phyloP scores from a whole-genome alignment of 2,329 filamentous ascomycete species.

The Sphaerostilbella broomeana region DNA sequence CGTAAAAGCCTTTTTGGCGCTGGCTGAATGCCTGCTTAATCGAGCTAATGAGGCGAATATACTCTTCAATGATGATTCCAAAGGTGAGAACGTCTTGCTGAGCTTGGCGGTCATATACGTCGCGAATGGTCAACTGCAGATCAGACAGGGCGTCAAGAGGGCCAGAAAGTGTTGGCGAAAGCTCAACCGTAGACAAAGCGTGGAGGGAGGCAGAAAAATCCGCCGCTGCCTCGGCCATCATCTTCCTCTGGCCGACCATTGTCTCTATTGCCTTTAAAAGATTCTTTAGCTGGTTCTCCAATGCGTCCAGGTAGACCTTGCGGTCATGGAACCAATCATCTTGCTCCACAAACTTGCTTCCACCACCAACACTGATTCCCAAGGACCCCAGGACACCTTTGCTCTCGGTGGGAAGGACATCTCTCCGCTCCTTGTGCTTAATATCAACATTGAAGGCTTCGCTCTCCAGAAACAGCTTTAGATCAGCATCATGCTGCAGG shows the following conservation, averaged over 20 bases:
- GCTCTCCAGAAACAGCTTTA: conserved; percentile 96
- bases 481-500: conserved; percentile 83
- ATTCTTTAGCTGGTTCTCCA: conserved; percentile 85
- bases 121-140: conserved; percentile 85
- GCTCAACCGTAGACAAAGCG: conserved; percentile 82
- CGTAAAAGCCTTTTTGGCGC: conserved; percentile 90
- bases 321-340: conserved; percentile 99
- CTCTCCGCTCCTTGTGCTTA: conserved; percentile 93
- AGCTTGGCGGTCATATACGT: conserved; percentile 93
- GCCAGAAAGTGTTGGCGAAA: conserved; percentile 80
- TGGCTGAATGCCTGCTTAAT: conserved; percentile 91
- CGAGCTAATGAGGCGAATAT: conserved; percentile 90
- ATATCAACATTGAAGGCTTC: conserved; percentile 94
- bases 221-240: conserved; percentile 83
- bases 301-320: conserved; percentile 85
- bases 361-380: conserved; percentile 68
- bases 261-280: conserved; percentile 90
- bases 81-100: conserved; percentile 95
- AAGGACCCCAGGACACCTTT: conserved; percentile 89
- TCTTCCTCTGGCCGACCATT: conserved; percentile 86
- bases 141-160: conserved; percentile 89
- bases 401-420: conserved; percentile 78
- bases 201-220: conserved; percentile 94
- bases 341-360: conserved; percentile 91
- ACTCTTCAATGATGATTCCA: conserved; percentile 96